phyloP scores from a whole-genome alignment of 2,329 filamentous ascomycete genomes.

The Epichloe gansuensis region DNA sequence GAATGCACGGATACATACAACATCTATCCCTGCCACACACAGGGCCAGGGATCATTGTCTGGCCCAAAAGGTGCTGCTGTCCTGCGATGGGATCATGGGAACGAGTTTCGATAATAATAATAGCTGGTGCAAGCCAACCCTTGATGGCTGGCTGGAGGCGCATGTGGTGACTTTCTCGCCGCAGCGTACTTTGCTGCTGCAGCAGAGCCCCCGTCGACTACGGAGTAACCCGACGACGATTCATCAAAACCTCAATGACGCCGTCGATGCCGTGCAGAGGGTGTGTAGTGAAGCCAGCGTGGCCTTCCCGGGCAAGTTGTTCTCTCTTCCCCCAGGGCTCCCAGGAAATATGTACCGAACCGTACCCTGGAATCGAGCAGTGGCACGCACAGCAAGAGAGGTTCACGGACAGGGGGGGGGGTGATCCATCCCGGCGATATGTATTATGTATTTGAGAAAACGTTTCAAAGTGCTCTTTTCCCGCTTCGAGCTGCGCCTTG shows the following conservation, averaged over 20 bases:
- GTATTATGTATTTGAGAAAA: constrained; percentile 50
- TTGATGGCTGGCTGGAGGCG: background rate
- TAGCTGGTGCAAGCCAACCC: background rate
- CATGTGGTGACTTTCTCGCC: background rate
- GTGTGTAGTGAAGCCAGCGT: constrained; percentile 1
- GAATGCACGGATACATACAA: too few species aligned
- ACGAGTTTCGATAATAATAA: background rate
- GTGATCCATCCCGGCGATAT: constrained; percentile 49
- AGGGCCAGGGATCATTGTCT: background rate
- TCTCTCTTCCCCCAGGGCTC: constrained; percentile 38
- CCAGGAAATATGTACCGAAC: constrained; percentile 50
- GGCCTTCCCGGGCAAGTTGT: background rate
- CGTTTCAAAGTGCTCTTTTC: constrained; percentile 57
- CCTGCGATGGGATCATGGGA: background rate
- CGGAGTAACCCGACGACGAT: background rate
- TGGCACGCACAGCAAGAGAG: constrained; percentile 57
- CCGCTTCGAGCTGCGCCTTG: constrained; percentile 43
- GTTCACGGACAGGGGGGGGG: constrained; percentile 56
- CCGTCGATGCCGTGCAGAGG: background rate
- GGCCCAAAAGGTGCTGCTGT: background rate
- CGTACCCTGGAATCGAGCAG: constrained; percentile 50
- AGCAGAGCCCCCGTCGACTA: background rate
- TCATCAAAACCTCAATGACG: background rate
- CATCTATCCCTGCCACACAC: background rate
- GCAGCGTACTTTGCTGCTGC: background rate